These are phyloP conservation scores for Madurella fahalii DNA, from an alignment of 2,329 filamentous ascomycete species.

Conservation along the genomic window DNA sequence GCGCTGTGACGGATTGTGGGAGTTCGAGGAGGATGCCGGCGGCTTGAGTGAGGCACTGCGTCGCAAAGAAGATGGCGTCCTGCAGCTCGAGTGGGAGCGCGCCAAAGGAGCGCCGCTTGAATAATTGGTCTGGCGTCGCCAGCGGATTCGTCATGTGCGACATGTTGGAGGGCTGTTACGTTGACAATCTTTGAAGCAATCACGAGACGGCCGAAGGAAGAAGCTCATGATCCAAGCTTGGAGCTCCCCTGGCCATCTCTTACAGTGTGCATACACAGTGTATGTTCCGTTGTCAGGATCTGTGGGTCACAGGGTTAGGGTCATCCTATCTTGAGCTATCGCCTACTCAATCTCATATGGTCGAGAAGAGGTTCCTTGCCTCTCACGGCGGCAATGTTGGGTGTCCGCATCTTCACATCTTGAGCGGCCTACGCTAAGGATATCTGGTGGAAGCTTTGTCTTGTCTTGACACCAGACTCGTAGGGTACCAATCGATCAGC, in stretches of 20 bases:
- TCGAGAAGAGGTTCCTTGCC: too few relatives aligned
- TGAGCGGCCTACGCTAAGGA: too few relatives aligned
- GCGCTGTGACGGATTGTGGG: slow-evolving; percentile 79
- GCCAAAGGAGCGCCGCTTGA: slow-evolving; percentile 50
- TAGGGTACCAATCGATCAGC: too few relatives aligned
- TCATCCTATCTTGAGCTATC: too few relatives aligned
- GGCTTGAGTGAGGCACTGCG: slow-evolving; percentile 70
- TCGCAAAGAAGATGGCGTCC: slow-evolving; percentile 66
- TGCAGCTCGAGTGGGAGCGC: slow-evolving; percentile 64
- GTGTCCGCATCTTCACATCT: too few relatives aligned
- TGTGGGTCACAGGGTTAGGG: not conserved
- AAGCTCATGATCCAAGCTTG: too few relatives aligned
- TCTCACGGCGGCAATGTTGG: too few relatives aligned
- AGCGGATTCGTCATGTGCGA: slow-evolving; percentile 66
- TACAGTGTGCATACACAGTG: not conserved
- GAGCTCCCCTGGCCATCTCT: too few relatives aligned
- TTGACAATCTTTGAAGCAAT: not conserved
- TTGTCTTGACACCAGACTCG: not conserved
- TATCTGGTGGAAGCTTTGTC: not conserved
- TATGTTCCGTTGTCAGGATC: not conserved
- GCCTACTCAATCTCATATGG: too few relatives aligned
- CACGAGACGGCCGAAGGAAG: too few relatives aligned
- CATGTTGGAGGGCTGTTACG: slow-evolving; percentile 37
- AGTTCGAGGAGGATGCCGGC: slow-evolving; percentile 77
- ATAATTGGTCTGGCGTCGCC: slow-evolving; percentile 67